phyloP scores from a whole-genome alignment of 345 rosid genomes.

The Gossypium longicalyx region DNA sequence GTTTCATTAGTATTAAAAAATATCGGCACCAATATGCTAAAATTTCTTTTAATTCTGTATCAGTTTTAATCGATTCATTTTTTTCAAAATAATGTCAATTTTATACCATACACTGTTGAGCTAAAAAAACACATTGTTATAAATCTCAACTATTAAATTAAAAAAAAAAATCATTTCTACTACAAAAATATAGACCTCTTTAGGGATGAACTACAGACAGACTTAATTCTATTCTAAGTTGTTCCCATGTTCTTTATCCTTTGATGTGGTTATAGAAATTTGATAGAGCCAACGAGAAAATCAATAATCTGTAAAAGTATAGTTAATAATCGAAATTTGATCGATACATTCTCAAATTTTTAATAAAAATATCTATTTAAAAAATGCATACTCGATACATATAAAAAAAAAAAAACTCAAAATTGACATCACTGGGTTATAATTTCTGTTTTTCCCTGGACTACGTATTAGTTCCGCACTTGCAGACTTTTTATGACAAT shows the following conservation, averaged over 20 bases:
- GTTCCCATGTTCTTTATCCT: no score
- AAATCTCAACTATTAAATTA: background rate
- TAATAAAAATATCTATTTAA: no score
- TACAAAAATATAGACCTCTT: no score
- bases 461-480: no score
- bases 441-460: no score
- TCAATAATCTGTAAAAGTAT: background rate
- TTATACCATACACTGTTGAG: background rate
- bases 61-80: background rate
- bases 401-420: background rate
- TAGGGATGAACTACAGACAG: no score
- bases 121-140: background rate
- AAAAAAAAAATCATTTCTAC: no score
- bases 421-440: background rate
- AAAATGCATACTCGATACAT: no score
- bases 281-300: background rate
- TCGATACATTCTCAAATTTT: background rate
- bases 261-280: no score
- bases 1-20: no score
- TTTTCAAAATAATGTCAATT: background rate
- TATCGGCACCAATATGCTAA: background rate
- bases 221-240: no score
- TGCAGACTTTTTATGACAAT: no score
- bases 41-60: background rate
- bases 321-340: background rate